Percentiles rank a stretch among this genome's conserved stretches.
phyloP scores from a whole-genome alignment of 345 rosid genomes.

The Stellera chamaejasme region DNA sequence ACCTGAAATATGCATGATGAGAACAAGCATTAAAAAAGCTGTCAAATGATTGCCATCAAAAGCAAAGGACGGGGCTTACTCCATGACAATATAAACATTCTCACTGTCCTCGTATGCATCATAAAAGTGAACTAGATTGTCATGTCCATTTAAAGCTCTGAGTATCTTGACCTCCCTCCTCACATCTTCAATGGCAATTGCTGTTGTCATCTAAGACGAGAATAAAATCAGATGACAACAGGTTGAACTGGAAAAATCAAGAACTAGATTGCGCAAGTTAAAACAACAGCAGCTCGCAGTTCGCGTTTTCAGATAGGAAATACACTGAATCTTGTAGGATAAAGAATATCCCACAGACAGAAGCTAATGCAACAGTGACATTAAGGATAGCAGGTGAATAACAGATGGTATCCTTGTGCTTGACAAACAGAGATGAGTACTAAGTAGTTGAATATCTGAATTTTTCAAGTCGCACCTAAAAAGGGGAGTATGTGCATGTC shows the following conservation, averaged over 20 bases:
- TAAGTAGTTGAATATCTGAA: too few species aligned
- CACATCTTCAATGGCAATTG: slow-evolving; percentile 96
- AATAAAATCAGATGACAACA: not conserved
- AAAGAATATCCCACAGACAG: not conserved
- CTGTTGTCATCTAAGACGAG: slow-evolving; percentile 80
- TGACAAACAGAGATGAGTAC: too few species aligned
- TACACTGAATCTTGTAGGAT: not conserved
- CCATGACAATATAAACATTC: slow-evolving; percentile 91
- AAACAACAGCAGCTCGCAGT: slow-evolving; percentile 1
- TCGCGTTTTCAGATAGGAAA: not conserved
- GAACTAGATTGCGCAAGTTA: not conserved
- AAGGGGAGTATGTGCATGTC: too few species aligned
- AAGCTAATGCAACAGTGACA: not conserved
- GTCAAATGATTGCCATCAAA: not conserved
- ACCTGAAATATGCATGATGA: slow-evolving; percentile 35
- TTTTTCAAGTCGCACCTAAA: too few species aligned
- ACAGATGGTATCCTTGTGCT: too few species aligned
- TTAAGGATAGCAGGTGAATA: not conserved
- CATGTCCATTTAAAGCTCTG: slow-evolving; percentile 82
- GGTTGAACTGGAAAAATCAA: not conserved
- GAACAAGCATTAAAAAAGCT: not conserved
- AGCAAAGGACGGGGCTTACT: slow-evolving; percentile 45
- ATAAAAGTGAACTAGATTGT: slow-evolving; percentile 69
- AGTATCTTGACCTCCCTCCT: slow-evolving; percentile 94
- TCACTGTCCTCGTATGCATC: slow-evolving; percentile 89